Evolutionary conservation across 2,329 filamentous ascomycete genomes (phyloP).

Genomic region (Cadophora gregata): DNA sequence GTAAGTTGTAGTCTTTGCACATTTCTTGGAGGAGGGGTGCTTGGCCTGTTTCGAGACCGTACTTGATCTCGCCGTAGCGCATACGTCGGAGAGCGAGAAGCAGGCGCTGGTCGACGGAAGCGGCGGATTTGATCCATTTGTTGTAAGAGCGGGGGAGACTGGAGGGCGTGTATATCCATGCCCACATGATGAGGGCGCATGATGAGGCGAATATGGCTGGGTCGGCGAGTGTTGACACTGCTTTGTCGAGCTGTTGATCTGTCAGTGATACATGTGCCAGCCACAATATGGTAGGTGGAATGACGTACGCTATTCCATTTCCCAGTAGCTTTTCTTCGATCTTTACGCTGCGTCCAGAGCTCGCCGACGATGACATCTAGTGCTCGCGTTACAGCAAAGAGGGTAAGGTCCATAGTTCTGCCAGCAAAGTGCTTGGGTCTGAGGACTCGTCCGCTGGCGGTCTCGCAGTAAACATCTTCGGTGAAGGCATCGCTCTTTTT

Average conservation of each 20-base stretch:
- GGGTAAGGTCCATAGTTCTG: conserved; percentile 79
- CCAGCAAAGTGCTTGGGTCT: conserved; percentile 57
- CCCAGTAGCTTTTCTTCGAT: conserved; percentile 51
- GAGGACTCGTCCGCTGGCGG: conserved; percentile 35
- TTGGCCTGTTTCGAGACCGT: conserved; percentile 76
- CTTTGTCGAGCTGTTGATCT: conserved; percentile 41
- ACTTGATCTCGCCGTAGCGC: conserved; percentile 67
- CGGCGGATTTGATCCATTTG: conserved; percentile 81
- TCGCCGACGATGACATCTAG: conserved; percentile 73
- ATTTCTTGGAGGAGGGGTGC: conserved; percentile 71
- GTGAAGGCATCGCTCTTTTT: conserved; percentile 53
- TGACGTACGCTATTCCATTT: conserved; percentile 55
- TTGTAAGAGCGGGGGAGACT: conserved; percentile 76
- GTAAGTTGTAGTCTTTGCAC: conserved; percentile 74
- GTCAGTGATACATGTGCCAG: neutral
- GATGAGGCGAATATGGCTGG: conserved; percentile 74
- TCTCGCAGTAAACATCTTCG: conserved; percentile 46
- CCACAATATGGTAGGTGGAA: neutral
- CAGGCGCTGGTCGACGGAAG: conserved; percentile 75
- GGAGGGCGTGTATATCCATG: conserved; percentile 80
- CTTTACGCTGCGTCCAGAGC: conserved; percentile 62
- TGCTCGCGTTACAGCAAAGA: conserved; percentile 78
- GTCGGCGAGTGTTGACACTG: conserved; percentile 59
- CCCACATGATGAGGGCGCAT: conserved; percentile 82
- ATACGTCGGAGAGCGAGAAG: conserved; percentile 75